These are phyloP conservation scores for Bathelium albidoporum DNA, from an alignment of 495 filamentous ascomycete species.

Conservation along the genomic window DNA sequence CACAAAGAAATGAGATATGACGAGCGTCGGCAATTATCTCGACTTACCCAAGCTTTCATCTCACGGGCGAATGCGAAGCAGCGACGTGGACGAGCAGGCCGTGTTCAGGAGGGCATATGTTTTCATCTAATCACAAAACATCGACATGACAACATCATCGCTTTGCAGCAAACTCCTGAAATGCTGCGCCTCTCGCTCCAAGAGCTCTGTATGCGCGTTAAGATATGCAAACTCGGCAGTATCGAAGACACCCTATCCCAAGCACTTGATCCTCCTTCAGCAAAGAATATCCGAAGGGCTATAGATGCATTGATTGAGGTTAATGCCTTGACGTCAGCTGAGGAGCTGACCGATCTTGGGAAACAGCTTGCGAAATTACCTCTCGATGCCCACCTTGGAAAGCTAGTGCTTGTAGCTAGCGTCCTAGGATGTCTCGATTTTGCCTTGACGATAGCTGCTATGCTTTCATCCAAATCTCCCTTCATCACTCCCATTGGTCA, in stretches of 20 bases:
- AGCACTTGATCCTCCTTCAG: slow-evolving; percentile 79
- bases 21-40: slow-evolving; percentile 79
- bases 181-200: slow-evolving; percentile 89
- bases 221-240: slow-evolving; percentile 87
- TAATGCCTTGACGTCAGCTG: slow-evolving; percentile 66
- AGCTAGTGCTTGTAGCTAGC: slow-evolving; percentile 72
- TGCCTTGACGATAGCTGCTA: slow-evolving; percentile 79
- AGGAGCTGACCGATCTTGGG: slow-evolving; percentile 80
- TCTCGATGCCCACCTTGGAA: slow-evolving; percentile 87
- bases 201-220: slow-evolving; percentile 90
- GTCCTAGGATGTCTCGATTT: slow-evolving; percentile 88
- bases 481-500: slow-evolving; percentile 80
- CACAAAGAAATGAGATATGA: slow-evolving; percentile 96
- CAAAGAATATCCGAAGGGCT: slow-evolving; percentile 83
- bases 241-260: slow-evolving; percentile 84
- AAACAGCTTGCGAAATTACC: slow-evolving; percentile 77
- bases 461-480: slow-evolving; percentile 87
- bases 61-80: slow-evolving; percentile 91
- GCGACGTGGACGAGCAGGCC: slow-evolving; percentile 85
- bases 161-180: slow-evolving; percentile 87
- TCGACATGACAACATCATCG: slow-evolving; percentile 70
- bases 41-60: slow-evolving; percentile 85
- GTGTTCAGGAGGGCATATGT: slow-evolving; percentile 86
- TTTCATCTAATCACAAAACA: slow-evolving; percentile 90
- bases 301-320: slow-evolving; percentile 90